Base-by-base conservation (phyloP, 331 rosid genomes). In the Quercus lobata region DNA sequence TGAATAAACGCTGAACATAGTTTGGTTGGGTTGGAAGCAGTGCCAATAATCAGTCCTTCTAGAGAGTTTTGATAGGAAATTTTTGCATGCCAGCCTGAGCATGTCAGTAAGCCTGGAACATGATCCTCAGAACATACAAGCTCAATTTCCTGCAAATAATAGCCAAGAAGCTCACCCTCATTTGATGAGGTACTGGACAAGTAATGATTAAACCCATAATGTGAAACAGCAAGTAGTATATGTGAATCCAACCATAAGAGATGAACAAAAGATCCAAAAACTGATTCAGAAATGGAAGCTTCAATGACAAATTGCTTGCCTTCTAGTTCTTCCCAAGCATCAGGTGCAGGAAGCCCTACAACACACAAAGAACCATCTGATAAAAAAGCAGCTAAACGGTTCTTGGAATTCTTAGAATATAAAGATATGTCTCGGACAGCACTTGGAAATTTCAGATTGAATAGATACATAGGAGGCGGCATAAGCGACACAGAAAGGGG, bases 391-490 rank as follows among this genome's bases (percentile, higher is more conserved):
- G 93, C 97, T 84, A 96, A 75, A 73, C 85, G 86, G 81, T 84
- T 89, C 90, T 88, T 93, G 44, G 89, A 85, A 85, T 83, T 84
- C 92, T 86, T 90, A 79, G 87, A 90, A 84, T 87, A 84, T 27
- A 79, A 84, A 11, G 93, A 87, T 79, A 91, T 84, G 72, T 87
- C 91, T 73, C 91, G 89, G 22, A 96, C 91, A 87, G 80, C 73
- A 72, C 91, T 82, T 5, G 92, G 80, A 88, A 93, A 96, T 49
- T 86, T 88, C 79, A 96, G 89, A 85, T 83, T 81, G 85, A 96
- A 96, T 53, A 89, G 76, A 86, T 84, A 90, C 97, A 96, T 85
- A 57, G 99, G 97, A 58, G 98, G 99, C 16, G 99, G 98, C 91
- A 93, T 89, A 54, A 96, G 79, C 3, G 85, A 88, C 44, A 90